Percentiles rank a stretch among this genome's conserved stretches.
Conservation (phyloP, 1,139 yeast species). For the Saccharomyces hybrid region DNA sequence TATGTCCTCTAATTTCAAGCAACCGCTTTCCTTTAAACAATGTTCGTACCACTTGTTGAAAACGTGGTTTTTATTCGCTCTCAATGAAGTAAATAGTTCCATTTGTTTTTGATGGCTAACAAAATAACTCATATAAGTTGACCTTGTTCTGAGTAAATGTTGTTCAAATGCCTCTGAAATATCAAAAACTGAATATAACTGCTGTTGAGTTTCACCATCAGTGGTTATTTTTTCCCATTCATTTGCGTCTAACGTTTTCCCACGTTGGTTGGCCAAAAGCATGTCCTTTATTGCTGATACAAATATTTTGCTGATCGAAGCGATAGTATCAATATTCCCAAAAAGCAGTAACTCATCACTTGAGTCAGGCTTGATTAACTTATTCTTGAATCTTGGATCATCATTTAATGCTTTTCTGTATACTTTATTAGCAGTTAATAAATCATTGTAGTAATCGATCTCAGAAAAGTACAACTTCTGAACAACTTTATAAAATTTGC, state of each 20-base stretch:
- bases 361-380: conserved; percentile 16
- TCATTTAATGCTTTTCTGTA: conserved; percentile 26
- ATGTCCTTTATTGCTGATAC: conserved; percentile 16
- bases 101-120: conserved; percentile 23
- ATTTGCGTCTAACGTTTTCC: conserved; percentile 6
- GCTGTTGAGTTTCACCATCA: conserved; percentile 6
- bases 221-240: conserved; percentile 12
- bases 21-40: conserved; percentile 19
- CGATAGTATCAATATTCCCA: conserved; percentile 33
- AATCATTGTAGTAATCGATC: conserved; percentile 17
- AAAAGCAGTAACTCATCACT: conserved; percentile 31
- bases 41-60: conserved; percentile 25
- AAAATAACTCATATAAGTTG: conserved; percentile 29
- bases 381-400: conserved; percentile 21
- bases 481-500: conserved; percentile 18
- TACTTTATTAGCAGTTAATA: conserved; percentile 22
- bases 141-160: conserved; percentile 27
- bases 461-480: conserved; percentile 24
- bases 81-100: conserved; percentile 17
- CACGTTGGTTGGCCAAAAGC: conserved; percentile 4
- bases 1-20: conserved; percentile 16
- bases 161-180: conserved; percentile 26
- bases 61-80: conserved; percentile 3
- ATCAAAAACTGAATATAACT: conserved; percentile 13
- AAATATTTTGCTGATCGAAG: conserved; percentile 30